A percentile compares a stretch with the other conserved stretches of the same genome.
phyloP scores from a whole-genome alignment of 495 filamentous ascomycete species.

The Acidomyces sp. region DNA sequence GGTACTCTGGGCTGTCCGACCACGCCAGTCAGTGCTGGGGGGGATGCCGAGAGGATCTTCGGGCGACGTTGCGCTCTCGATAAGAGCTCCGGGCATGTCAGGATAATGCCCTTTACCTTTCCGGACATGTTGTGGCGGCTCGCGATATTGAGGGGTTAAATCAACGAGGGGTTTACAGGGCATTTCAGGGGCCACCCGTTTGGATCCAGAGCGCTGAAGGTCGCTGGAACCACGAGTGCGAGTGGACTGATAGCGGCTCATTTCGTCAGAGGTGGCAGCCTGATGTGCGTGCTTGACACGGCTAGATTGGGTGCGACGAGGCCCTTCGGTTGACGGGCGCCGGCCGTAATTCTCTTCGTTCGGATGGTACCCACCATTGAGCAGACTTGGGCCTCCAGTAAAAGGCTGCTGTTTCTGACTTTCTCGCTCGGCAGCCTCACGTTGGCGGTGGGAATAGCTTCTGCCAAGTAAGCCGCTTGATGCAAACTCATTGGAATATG shows the following conservation, averaged over 20 bases:
- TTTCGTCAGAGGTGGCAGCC: constrained; percentile 15
- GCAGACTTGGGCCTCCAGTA: constrained; percentile 36
- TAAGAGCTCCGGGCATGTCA: constrained; percentile 40
- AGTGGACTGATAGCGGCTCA: constrained; percentile 22
- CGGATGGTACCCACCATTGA: constrained; percentile 29
- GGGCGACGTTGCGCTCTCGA: constrained; percentile 51
- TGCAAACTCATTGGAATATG: constrained; percentile 31
- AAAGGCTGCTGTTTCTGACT: constrained; percentile 29
- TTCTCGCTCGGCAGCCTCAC: constrained; percentile 42
- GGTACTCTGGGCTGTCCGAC: constrained; percentile 1
- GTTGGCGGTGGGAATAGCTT: constrained; percentile 49
- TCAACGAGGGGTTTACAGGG: constrained; percentile 57
- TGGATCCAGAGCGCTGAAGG: constrained; percentile 13
- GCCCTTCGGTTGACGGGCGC: constrained; percentile 8
- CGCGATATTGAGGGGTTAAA: constrained; percentile 58
- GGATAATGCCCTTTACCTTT: constrained; percentile 51
- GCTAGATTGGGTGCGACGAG: constrained; percentile 12
- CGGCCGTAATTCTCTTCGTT: constrained; percentile 2
- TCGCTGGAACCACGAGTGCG: constrained; percentile 18
- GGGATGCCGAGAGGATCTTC: constrained; percentile 42
- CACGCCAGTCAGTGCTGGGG: constrained; percentile 39
- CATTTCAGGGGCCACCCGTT: constrained; percentile 13
- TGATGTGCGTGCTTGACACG: constrained; percentile 3
- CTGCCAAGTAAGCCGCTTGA: constrained; percentile 47
- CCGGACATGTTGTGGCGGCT: constrained; percentile 55